These are phyloP conservation scores for Dendrobium huoshanense DNA, from an alignment of 106 monocot genomes.

Conservation along the genomic window DNA sequence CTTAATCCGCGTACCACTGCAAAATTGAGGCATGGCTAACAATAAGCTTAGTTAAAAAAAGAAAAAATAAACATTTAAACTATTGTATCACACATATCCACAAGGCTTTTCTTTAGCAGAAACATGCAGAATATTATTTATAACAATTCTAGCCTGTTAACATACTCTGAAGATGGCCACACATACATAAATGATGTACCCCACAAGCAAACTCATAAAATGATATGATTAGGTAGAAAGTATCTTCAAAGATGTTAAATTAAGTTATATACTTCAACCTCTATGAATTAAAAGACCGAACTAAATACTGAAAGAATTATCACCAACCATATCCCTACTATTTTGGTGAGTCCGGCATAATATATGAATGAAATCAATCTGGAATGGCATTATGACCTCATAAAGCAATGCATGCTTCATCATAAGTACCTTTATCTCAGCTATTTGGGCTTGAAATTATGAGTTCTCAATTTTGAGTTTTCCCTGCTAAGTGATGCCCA, in stretches of 20 bases:
- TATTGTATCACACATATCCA: neutral
- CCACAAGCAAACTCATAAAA: neutral
- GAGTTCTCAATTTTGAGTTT: neutral
- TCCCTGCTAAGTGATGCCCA: neutral
- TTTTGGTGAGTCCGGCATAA: neutral
- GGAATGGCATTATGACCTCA: neutral
- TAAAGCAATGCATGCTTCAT: neutral
- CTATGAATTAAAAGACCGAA: neutral
- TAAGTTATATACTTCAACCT: neutral
- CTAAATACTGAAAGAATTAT: neutral
- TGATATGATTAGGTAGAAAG: neutral
- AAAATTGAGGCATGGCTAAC: constrained; percentile 7
- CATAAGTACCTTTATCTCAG: too few relatives aligned
- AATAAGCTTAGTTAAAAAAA: neutral
- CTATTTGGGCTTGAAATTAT: too few relatives aligned
- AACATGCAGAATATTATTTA: neutral
- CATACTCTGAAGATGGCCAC: neutral
- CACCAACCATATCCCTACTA: neutral
- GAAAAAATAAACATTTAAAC: neutral
- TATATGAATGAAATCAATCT: neutral
- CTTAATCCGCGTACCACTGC: constrained; percentile 99
- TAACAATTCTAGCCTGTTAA: neutral
- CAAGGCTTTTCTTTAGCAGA: neutral
- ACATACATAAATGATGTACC: neutral
- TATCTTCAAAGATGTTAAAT: neutral